These are phyloP conservation scores for Abelmoschus esculentus DNA, from an alignment of 345 rosid species.

Conservation along the genomic window DNA sequence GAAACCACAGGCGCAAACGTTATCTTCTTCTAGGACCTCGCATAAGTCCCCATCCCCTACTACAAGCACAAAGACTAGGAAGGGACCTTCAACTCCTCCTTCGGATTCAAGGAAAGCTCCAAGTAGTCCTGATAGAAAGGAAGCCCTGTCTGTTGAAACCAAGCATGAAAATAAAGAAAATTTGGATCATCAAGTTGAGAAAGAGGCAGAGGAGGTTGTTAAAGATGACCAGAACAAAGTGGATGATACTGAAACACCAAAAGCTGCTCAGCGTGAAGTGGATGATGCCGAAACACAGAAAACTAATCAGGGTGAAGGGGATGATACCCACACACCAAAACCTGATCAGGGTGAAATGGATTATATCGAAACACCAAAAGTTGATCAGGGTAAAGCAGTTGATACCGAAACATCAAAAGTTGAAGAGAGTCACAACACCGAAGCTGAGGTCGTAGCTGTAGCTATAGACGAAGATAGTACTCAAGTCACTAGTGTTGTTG, in stretches of 20 bases:
- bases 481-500: conserved; percentile 12
- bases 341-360: neutral
- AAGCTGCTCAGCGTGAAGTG: neutral
- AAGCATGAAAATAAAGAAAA: conserved; percentile 20
- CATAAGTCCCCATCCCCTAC: conserved; percentile 12
- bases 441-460: neutral
- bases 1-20: conserved; percentile 23
- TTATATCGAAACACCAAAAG: too few species aligned
- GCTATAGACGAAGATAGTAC: neutral
- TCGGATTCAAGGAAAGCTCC: conserved; percentile 10
- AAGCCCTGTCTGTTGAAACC: conserved; percentile 14
- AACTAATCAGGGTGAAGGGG: conserved; percentile 9
- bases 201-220: conserved; percentile 22
- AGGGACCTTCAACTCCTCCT: neutral
- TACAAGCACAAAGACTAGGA: conserved; percentile 12
- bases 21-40: conserved; percentile 12
- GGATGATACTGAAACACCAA: conserved; percentile 2
- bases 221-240: conserved; percentile 8
- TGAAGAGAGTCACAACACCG: neutral
- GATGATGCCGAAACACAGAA: conserved; percentile 6
- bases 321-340: neutral
- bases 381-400: neutral
- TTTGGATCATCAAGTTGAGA: conserved; percentile 22
- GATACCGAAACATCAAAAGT: neutral
- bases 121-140: conserved; percentile 9